phyloP scores from a whole-genome alignment of 768 basidiomycete genomes.

The Paxillus involutus region DNA sequence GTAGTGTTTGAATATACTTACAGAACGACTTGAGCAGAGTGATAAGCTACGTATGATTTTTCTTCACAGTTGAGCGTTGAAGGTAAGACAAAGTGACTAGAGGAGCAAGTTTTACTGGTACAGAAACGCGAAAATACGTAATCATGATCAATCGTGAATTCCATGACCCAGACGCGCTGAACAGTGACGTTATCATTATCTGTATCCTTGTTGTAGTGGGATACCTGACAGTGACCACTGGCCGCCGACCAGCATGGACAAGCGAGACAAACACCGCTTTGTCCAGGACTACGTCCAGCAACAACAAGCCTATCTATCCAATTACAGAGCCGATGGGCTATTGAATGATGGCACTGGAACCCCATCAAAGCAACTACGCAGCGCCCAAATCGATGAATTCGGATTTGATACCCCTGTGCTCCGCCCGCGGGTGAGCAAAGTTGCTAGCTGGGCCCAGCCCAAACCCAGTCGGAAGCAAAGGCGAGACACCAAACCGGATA shows the following conservation, averaged over 20 bases:
- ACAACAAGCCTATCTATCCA: conserved; percentile 45
- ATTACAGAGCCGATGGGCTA: conserved; percentile 43
- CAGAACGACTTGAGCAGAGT: neutral
- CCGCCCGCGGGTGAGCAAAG: conserved; percentile 41
- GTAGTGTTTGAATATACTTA: neutral
- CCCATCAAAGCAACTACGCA: conserved; percentile 7
- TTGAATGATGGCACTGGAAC: conserved; percentile 9
- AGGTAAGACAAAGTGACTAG: no score
- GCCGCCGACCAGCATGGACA: conserved; percentile 16
- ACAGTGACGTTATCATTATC: no score
- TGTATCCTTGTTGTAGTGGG: neutral
- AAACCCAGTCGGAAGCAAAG: neutral
- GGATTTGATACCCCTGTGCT: conserved; percentile 58
- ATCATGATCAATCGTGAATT: neutral
- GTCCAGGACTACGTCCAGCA: conserved; percentile 49
- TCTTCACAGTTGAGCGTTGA: no score
- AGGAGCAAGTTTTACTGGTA: no score
- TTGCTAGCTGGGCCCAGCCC: neutral
- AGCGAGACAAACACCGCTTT: conserved; percentile 40
- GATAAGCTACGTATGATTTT: no score
- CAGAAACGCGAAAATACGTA: no score
- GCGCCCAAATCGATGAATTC: conserved; percentile 17
- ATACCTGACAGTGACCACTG: neutral
- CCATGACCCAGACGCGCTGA: neutral
- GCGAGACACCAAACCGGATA: neutral